Conservation (phyloP, 2,329 filamentous ascomycete species). For the Pleurostoma richardsiae region DNA sequence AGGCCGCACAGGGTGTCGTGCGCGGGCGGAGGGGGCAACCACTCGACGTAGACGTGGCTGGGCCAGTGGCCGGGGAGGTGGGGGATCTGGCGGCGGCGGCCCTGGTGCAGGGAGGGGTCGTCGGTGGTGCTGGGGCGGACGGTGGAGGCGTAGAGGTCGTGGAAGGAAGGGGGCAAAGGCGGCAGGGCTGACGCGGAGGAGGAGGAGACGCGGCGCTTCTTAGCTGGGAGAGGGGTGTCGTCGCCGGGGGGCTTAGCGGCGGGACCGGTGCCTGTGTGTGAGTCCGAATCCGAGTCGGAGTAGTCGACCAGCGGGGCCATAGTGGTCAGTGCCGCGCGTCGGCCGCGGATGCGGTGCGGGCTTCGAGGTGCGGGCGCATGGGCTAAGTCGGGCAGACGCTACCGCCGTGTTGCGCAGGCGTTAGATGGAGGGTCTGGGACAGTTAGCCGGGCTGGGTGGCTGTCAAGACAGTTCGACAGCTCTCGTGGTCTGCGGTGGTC, state of each 20-base stretch:
- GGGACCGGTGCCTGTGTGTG: background rate
- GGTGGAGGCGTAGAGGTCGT: constrained; percentile 83
- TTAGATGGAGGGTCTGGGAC: too few species aligned
- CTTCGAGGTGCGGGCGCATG: too few species aligned
- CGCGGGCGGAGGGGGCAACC: constrained; percentile 51
- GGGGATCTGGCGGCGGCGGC: constrained; percentile 74
- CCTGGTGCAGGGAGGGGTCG: constrained; percentile 79
- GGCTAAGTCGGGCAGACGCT: too few species aligned
- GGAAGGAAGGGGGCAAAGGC: constrained; percentile 74
- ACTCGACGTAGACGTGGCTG: constrained; percentile 88
- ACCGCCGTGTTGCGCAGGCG: too few species aligned
- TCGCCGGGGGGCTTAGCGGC: constrained; percentile 4
- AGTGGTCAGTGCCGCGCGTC: too few species aligned
- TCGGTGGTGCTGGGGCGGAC: constrained; percentile 73
- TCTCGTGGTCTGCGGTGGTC: too few species aligned
- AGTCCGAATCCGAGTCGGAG: constrained; percentile 15
- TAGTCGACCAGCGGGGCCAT: constrained; percentile 31
- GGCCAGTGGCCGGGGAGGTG: constrained; percentile 91
- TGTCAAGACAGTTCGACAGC: too few species aligned
- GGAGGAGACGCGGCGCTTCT: background rate
- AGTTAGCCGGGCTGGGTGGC: too few species aligned
- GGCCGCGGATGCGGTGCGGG: too few species aligned
- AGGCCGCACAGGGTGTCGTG: constrained; percentile 39
- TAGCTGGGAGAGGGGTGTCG: too few species aligned
- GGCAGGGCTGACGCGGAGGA: constrained; percentile 41